Evolutionary conservation across 805 yeast species (phyloP).

Genomic region (Metschnikowia matae): DNA sequence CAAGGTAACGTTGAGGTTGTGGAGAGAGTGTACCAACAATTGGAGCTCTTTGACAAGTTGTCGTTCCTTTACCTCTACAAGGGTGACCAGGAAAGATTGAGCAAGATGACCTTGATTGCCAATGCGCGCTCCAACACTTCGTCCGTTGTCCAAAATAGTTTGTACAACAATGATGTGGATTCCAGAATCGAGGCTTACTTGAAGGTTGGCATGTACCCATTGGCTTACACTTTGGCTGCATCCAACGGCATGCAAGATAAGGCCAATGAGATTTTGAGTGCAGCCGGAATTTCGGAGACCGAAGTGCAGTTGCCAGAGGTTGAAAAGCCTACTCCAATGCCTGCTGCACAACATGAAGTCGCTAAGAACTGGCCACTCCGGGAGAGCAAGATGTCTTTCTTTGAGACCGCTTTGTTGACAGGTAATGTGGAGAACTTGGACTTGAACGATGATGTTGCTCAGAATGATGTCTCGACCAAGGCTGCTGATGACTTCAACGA

Average conservation of each 20-base stretch:
- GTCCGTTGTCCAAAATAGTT: constrained; percentile 76
- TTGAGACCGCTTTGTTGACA: constrained; percentile 70
- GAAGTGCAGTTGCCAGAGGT: constrained; percentile 63
- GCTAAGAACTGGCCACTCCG: constrained; percentile 78
- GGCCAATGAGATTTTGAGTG: constrained; percentile 67
- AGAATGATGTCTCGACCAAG: not conserved
- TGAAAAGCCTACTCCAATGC: constrained; percentile 40
- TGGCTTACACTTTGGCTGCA: constrained; percentile 92
- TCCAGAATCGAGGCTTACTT: constrained; percentile 71
- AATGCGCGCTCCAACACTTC: constrained; percentile 79
- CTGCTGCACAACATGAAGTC: constrained; percentile 46
- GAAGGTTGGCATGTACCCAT: constrained; percentile 75
- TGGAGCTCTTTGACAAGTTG: constrained; percentile 79
- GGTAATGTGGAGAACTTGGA: constrained; percentile 71
- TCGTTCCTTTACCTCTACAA: constrained; percentile 83
- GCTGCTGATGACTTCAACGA: constrained; percentile 12
- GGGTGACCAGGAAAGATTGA: constrained; percentile 72
- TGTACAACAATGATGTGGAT: constrained; percentile 70
- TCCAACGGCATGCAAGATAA: constrained; percentile 74
- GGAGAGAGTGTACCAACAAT: constrained; percentile 85
- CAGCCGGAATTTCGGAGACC: constrained; percentile 59
- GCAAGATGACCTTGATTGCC: constrained; percentile 85
- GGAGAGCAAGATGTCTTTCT: constrained; percentile 67
- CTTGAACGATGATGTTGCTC: constrained; percentile 38
- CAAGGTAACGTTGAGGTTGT: constrained; percentile 87